These are phyloP conservation scores for Dionaea muscipula DNA, from an alignment of 179 eudicot genomes.

Conservation along the genomic window DNA sequence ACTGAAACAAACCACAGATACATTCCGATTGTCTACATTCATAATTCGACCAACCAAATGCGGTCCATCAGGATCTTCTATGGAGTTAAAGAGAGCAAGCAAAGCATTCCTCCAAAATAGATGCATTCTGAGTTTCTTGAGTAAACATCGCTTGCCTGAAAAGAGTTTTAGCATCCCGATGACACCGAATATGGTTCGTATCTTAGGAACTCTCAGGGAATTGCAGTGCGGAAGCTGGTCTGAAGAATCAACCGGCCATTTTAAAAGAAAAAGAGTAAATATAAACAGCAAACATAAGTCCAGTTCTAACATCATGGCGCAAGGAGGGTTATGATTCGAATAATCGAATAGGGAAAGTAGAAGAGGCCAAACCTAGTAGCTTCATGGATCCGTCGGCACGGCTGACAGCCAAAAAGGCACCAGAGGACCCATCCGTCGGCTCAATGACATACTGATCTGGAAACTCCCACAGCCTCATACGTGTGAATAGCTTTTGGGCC, in stretches of 20 bases:
- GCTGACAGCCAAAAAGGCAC: slow-evolving; percentile 54
- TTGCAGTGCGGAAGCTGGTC: slow-evolving; percentile 68
- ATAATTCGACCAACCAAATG: background rate
- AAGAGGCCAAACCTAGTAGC: slow-evolving; percentile 40
- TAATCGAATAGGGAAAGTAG: background rate
- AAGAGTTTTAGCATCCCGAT: slow-evolving; percentile 77
- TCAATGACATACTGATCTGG: slow-evolving; percentile 73
- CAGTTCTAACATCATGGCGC: background rate
- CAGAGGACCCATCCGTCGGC: slow-evolving; percentile 69
- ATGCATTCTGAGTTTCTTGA: background rate
- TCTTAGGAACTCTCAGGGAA: slow-evolving; percentile 55
- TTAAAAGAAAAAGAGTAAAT: background rate
- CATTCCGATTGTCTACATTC: too few species aligned
- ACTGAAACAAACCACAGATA: too few species aligned
- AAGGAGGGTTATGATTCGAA: too few species aligned
- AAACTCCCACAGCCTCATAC: slow-evolving; percentile 91
- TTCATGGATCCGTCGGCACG: slow-evolving; percentile 74
- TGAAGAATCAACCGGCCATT: slow-evolving; percentile 15
- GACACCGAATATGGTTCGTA: slow-evolving; percentile 65
- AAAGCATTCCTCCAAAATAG: background rate
- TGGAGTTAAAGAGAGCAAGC: background rate
- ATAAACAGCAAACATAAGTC: background rate
- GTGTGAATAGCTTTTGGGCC: slow-evolving; percentile 45
- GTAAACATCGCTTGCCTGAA: slow-evolving; percentile 43
- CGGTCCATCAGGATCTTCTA: background rate